These are phyloP conservation scores for Chalciporus sphaerocephalus DNA, from an alignment of 768 basidiomycete species.

Conservation along the genomic window DNA sequence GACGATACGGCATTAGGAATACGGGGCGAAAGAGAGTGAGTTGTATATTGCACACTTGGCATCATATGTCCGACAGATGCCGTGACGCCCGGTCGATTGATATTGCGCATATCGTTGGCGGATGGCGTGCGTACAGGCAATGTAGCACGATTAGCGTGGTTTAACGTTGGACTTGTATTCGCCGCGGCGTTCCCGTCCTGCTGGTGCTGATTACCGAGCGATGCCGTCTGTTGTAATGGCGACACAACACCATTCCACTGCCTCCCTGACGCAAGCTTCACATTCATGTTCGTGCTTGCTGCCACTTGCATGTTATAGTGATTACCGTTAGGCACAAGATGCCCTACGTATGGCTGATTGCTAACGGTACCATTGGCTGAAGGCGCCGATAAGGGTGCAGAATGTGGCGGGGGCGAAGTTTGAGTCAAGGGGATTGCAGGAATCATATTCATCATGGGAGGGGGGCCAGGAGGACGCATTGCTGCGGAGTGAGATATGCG, in stretches of 20 bases:
- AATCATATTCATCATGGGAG: constrained; percentile 35
- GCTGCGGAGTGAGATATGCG: constrained; percentile 50
- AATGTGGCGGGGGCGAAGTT: constrained; percentile 36
- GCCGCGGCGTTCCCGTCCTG: constrained; percentile 24
- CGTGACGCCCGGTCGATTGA: constrained; percentile 28
- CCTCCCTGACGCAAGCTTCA: constrained; percentile 37
- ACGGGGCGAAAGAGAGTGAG: constrained; percentile 48
- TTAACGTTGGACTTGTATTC: constrained; percentile 33
- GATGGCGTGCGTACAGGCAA: constrained; percentile 50
- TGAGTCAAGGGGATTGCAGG: constrained; percentile 28
- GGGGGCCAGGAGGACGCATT: constrained; percentile 31
- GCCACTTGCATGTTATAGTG: constrained; percentile 31
- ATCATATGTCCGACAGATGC: constrained; percentile 28
- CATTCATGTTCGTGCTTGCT: constrained; percentile 25
- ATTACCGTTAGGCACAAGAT: constrained; percentile 24
- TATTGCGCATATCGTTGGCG: constrained; percentile 51
- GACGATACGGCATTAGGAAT: constrained; percentile 44
- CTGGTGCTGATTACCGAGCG: constrained; percentile 20
- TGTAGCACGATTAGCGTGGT: constrained; percentile 33
- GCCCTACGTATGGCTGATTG: constrained; percentile 25
- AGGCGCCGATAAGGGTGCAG: constrained; percentile 20
- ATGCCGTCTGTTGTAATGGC: constrained; percentile 21
- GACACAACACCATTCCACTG: constrained; percentile 35
- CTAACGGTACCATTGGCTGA: constrained; percentile 35
- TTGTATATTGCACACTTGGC: constrained; percentile 38